These are phyloP conservation scores for Austroboletus niveus DNA, from an alignment of 1,284 basidiomycete species.

Conservation along the genomic window DNA sequence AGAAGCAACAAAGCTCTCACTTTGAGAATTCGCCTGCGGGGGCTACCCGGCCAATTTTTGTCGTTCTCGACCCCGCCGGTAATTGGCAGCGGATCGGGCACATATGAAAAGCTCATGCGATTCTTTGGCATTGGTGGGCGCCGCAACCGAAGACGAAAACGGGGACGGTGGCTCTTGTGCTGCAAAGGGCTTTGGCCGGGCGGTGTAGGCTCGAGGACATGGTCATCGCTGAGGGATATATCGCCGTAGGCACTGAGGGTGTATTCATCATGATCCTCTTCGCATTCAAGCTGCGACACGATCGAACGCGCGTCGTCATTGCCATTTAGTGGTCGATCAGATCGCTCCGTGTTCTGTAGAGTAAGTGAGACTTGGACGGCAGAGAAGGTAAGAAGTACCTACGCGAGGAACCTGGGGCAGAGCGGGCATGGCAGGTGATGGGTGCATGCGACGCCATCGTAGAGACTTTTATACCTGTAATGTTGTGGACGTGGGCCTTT, in stretches of 20 bases:
- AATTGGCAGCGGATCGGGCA: too few species aligned
- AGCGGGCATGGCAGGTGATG: slow-evolving; percentile 12
- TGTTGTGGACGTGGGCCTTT: slow-evolving; percentile 4
- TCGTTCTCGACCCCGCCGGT: background rate
- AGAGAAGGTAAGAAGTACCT: background rate
- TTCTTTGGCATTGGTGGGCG: too few species aligned
- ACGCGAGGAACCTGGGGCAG: slow-evolving; percentile 9
- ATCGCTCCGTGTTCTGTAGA: background rate
- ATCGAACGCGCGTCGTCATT: background rate
- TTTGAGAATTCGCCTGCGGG: slow-evolving; percentile 3
- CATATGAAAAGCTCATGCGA: too few species aligned
- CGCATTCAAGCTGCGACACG: background rate
- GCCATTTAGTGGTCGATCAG: background rate
- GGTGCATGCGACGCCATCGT: background rate
- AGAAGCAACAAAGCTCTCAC: slow-evolving; percentile 2
- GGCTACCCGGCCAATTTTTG: slow-evolving; percentile 13
- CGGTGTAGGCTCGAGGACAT: too few species aligned
- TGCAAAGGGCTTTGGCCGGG: too few species aligned
- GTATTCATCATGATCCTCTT: too few species aligned
- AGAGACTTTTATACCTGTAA: slow-evolving; percentile 16
- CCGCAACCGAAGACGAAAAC: too few species aligned
- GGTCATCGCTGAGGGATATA: too few species aligned
- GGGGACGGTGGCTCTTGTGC: too few species aligned
- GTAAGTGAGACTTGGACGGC: slow-evolving; percentile 6
- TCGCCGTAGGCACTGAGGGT: too few species aligned